phyloP scores from a whole-genome alignment of 306 rosid species.

The Delonix regia region DNA sequence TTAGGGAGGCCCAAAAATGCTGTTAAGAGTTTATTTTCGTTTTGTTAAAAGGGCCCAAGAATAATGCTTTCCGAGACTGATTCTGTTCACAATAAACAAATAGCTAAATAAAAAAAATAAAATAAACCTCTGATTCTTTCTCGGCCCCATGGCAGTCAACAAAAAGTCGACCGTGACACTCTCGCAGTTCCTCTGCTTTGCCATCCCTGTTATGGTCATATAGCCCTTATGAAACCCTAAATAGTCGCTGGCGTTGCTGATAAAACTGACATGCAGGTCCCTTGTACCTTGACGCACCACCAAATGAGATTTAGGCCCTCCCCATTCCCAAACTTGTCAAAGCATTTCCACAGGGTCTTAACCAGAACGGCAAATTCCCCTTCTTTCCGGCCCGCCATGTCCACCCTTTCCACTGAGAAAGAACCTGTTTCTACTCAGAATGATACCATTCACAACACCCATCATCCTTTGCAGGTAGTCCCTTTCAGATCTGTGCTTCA shows the following conservation, averaged over 20 bases:
- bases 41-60: too few species aligned
- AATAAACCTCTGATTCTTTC: too few species aligned
- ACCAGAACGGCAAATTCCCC: conserved; percentile 24
- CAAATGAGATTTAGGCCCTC: conserved; percentile 37
- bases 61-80: too few species aligned
- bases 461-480: conserved; percentile 64
- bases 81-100: too few species aligned
- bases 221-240: neutral
- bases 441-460: conserved; percentile 40
- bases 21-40: neutral
- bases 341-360: conserved; percentile 19
- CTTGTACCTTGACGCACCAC: conserved; percentile 50
- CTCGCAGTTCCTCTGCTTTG: neutral
- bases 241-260: neutral
- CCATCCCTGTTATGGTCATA: neutral
- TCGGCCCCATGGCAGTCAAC: too few species aligned
- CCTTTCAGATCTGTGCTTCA: conserved; percentile 3
- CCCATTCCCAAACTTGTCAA: conserved; percentile 35
- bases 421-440: conserved; percentile 33
- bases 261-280: conserved; percentile 28
- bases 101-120: too few species aligned
- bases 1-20: neutral
- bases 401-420: conserved; percentile 60
- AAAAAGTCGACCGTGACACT: neutral
- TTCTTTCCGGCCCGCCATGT: conserved; percentile 62